These are phyloP conservation scores for Scleroderma citrinum DNA, from an alignment of 768 basidiomycete species.

Conservation along the genomic window DNA sequence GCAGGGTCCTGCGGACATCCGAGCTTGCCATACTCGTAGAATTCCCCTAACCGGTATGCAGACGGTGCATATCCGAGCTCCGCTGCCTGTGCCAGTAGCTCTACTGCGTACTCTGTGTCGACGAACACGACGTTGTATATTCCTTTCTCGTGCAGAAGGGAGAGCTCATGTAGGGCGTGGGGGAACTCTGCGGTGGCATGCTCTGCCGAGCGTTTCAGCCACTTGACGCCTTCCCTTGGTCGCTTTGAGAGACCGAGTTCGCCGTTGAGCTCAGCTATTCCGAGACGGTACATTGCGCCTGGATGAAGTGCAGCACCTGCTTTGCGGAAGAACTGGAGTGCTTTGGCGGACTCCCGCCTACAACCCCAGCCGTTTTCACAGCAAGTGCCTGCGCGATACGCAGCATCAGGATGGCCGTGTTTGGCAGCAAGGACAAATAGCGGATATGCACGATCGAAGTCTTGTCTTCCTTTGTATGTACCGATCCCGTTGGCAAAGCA, in stretches of 20 bases:
- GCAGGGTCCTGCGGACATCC: constrained; percentile 97
- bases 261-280: constrained; percentile 93
- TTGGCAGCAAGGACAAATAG: constrained; percentile 95
- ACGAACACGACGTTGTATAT: constrained; percentile 96
- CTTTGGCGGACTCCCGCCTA: constrained; percentile 85
- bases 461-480: constrained; percentile 82
- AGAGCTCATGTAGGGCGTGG: constrained; percentile 92
- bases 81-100: constrained; percentile 89
- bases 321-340: constrained; percentile 89
- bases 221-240: constrained; percentile 96
- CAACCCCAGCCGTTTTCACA: constrained; percentile 99
- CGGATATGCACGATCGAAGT: constrained; percentile 96
- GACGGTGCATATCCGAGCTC: constrained; percentile 96
- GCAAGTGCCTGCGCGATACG: constrained; percentile 94
- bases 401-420: constrained; percentile 92
- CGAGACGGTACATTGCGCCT: constrained; percentile 94
- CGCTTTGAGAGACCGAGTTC: constrained; percentile 81
- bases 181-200: constrained; percentile 93
- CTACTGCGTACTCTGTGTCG: constrained; percentile 92
- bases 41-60: constrained; percentile 93
- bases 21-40: constrained; percentile 99
- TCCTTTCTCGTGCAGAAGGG: constrained; percentile 93
- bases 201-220: constrained; percentile 96
- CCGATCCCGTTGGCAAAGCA: constrained; percentile 99
- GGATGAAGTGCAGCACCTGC: constrained; percentile 88